Evolutionary conservation across 345 rosid species (phyloP).

Genomic region (Pelargonium nanum): DNA sequence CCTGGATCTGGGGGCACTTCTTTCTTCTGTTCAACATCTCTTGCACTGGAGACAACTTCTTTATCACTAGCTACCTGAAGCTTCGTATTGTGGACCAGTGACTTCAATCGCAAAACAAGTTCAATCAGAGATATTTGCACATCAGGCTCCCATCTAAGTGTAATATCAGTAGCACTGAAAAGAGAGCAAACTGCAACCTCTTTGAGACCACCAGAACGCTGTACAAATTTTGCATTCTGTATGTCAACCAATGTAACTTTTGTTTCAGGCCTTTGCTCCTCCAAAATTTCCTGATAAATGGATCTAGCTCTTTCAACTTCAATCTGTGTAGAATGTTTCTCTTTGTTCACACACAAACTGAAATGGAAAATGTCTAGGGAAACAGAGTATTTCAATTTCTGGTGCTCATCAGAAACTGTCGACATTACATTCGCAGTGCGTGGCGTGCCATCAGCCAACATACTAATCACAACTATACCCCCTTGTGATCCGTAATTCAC

Average conservation of each 20-base stretch:
- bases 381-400: conserved; percentile 57
- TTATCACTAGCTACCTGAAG: conserved; percentile 30
- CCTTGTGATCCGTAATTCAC: conserved; percentile 99
- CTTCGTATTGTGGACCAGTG: conserved; percentile 47
- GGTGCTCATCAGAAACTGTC: conserved; percentile 37
- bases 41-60: conserved; percentile 30
- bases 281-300: conserved; percentile 62
- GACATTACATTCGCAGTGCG: conserved; percentile 66
- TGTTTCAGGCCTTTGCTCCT: conserved; percentile 44
- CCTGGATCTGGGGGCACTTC: conserved; percentile 32
- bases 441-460: conserved; percentile 64
- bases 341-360: conserved; percentile 66
- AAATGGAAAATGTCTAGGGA: conserved; percentile 73
- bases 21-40: conserved; percentile 33
- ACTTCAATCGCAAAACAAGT: conserved; percentile 55
- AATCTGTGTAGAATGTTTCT: conserved; percentile 71
- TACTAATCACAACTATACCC: conserved; percentile 56
- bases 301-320: conserved; percentile 86
- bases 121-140: conserved; percentile 68
- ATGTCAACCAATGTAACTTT: conserved; percentile 60
- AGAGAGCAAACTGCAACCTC: conserved; percentile 82
- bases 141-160: conserved; percentile 90
- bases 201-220: conserved; percentile 80
- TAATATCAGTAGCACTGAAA: conserved; percentile 83
- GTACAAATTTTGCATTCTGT: conserved; percentile 79